Base-by-base conservation (phyloP, 2,329 filamentous ascomycete genomes). In the Neodidymelliopsis sp. region DNA sequence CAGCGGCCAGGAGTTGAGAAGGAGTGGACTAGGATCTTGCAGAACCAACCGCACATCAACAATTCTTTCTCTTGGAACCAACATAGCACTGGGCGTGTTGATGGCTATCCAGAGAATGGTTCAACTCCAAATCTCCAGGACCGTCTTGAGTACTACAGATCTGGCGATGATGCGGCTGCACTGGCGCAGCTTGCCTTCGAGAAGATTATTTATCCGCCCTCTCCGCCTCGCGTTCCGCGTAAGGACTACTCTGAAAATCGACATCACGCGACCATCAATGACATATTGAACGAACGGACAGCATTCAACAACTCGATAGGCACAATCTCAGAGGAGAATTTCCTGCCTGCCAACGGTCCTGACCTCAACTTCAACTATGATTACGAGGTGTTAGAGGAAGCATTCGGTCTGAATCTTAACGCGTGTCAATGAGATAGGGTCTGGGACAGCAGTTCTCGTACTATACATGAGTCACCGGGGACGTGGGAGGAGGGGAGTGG, bases 1-100 rank as follows among this genome's bases (percentile, higher is more conserved):
- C 84, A 86, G 54, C 84, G 86, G 54, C 83, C 84, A 1, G 74
- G 75, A 2, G 78, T 87, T 36, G 77, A 79, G 47, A 74, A 79
- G 28, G 79, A 80, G 13, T 87, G 84, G 84, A 80, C 23, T 7
- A 34, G 24, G 1, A 25, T 69, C 4, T 33, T 68, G 1, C 49
- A 60, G 10, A 53, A 31, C 6, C 59, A 65, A 27, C 44, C 52
- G n/a, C 54, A 58, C 5, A 25, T 29, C 0, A 35, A 53, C 7
- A 50, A 46, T 1, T 20, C 22, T 1, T 64, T 65, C 24, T 55
- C 51, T 1, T 71, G 67, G 67, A 66, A 65, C 22, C 39, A 39
- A 7, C 44, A 51, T 11, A 53, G 51, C 0, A 70, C 66, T 0
- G 67, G 64, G 8, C 56, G 68, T 2, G 59, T 63, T 0, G 67